phyloP scores from a whole-genome alignment of 148 eudicot species.

The Gaultheria prostrata region DNA sequence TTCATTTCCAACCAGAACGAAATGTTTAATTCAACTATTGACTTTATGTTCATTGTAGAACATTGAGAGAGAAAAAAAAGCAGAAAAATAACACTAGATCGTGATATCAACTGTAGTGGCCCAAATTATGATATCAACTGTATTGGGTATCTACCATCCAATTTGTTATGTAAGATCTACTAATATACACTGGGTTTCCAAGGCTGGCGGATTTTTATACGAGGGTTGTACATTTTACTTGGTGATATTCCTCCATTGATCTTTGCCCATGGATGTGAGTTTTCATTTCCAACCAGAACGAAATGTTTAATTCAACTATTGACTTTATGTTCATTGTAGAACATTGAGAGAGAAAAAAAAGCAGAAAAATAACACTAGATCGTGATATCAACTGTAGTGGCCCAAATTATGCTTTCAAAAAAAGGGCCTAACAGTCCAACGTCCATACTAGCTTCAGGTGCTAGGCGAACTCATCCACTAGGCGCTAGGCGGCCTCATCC shows the following conservation, averaged over 20 bases:
- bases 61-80: background rate
- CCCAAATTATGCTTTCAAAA: no score
- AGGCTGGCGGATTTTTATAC: background rate
- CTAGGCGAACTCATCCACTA: no score
- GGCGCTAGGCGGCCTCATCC: no score
- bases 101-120: no score
- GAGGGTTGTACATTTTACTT: background rate
- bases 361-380: background rate
- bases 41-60: background rate
- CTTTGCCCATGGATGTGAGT: background rate
- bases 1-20: background rate
- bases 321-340: background rate
- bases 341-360: background rate
- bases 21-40: background rate
- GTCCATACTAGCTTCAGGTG: no score
- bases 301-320: background rate
- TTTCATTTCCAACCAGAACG: background rate
- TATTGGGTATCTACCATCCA: background rate
- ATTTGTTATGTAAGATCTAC: background rate
- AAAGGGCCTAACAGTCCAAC: no score
- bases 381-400: no score
- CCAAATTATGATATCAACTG: no score
- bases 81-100: background rate
- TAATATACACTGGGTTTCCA: background rate
- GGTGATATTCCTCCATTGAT: background rate